Conservation (phyloP, 345 rosid species). For the Sonneratia alba region DNA sequence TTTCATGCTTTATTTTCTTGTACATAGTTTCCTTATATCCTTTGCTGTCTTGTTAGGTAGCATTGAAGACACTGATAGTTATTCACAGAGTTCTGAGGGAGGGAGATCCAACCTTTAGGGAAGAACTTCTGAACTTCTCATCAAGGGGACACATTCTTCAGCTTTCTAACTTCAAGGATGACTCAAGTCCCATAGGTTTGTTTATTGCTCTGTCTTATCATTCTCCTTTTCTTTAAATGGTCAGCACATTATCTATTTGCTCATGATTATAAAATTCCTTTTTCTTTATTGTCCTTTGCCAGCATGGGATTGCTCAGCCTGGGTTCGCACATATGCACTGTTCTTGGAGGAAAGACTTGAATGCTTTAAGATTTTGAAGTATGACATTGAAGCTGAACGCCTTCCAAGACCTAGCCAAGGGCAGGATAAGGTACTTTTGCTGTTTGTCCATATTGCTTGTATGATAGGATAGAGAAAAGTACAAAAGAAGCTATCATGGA, state of each 20-base stretch:
- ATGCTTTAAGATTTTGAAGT: slow-evolving; percentile 79
- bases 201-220: not conserved
- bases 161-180: slow-evolving; percentile 93
- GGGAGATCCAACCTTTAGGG: slow-evolving; percentile 92
- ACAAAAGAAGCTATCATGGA: not conserved
- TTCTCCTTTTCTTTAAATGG: not conserved
- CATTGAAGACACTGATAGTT: slow-evolving; percentile 82
- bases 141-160: slow-evolving; percentile 82
- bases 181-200: slow-evolving; percentile 87
- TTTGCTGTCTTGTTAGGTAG: slow-evolving; percentile 43
- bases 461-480: not conserved
- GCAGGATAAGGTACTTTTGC: slow-evolving; percentile 60
- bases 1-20: not conserved
- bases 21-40: not conserved
- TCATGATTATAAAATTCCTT: too few relatives aligned
- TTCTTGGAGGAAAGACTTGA: slow-evolving; percentile 94
- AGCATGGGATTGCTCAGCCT: slow-evolving; percentile 99
- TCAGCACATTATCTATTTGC: not conserved
- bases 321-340: slow-evolving; percentile 95
- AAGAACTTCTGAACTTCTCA: slow-evolving; percentile 70
- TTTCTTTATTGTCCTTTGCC: slow-evolving; percentile 4
- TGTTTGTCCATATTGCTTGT: not conserved
- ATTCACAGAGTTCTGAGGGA: slow-evolving; percentile 84
- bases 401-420: slow-evolving; percentile 76
- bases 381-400: slow-evolving; percentile 93